Evolutionary conservation across 192 early-diverging fungal species (phyloP).

Genomic region (Coemansia sp.): DNA sequence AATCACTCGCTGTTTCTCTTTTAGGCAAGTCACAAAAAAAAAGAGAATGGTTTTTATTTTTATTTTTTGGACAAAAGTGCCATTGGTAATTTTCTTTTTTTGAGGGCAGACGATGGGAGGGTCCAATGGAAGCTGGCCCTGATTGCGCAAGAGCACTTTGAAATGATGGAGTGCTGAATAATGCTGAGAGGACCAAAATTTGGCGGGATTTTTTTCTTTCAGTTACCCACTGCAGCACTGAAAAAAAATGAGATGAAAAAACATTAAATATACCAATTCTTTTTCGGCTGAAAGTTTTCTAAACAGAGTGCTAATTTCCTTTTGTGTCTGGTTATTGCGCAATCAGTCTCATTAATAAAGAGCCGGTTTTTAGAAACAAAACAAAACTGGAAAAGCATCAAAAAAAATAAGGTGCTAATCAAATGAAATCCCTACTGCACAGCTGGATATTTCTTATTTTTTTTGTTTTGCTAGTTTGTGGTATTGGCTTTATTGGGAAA

Average conservation of each 20-base stretch:
- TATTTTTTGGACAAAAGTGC: neutral
- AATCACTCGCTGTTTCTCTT: neutral
- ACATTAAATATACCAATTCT: too few species aligned
- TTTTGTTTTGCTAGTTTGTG: neutral
- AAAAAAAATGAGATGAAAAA: neutral
- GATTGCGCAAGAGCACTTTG: neutral
- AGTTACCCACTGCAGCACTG: neutral
- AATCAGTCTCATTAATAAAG: neutral
- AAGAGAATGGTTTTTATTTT: neutral
- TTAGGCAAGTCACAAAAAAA: neutral
- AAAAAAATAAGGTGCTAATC: neutral
- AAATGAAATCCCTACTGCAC: neutral
- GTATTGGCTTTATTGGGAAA: neutral
- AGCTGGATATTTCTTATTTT: neutral
- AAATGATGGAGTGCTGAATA: slow-evolving; percentile 1
- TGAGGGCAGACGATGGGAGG: neutral
- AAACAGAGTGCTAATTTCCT: neutral
- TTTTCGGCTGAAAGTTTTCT: too few species aligned
- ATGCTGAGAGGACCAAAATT: neutral
- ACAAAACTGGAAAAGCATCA: too few species aligned
- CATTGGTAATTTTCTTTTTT: neutral
- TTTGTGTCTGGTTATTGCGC: neutral
- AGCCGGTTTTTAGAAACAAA: too few species aligned
- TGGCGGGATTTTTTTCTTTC: neutral
- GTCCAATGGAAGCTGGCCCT: neutral